These are phyloP conservation scores for Apiospora phragmitis DNA, from an alignment of 2,329 filamentous ascomycete genomes.

Conservation along the genomic window DNA sequence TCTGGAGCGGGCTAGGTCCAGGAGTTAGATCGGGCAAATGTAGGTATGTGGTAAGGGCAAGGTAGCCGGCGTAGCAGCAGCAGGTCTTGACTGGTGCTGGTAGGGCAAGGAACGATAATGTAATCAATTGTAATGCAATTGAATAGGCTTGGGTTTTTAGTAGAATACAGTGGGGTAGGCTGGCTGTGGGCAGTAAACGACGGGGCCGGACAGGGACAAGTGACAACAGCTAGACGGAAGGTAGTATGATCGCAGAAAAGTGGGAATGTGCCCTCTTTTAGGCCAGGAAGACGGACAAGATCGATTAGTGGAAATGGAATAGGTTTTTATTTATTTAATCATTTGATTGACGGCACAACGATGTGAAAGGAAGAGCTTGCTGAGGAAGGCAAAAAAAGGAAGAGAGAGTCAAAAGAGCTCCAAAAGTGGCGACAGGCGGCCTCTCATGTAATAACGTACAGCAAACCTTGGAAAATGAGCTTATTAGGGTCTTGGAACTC, in stretches of 20 bases:
- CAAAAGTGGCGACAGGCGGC: constrained; percentile 5
- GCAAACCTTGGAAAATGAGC: constrained; percentile 7
- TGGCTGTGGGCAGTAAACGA: background rate
- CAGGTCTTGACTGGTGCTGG: background rate
- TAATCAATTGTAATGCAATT: constrained; percentile 2
- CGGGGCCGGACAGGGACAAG: background rate
- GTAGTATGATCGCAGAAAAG: constrained; percentile 5
- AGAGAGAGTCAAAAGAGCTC: background rate
- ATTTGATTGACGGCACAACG: background rate
- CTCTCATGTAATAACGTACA: constrained; percentile 7
- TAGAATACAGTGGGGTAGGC: background rate
- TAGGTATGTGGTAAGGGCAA: constrained; percentile 1
- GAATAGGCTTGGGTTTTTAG: background rate
- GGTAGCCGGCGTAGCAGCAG: background rate
- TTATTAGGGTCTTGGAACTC: constrained; percentile 4
- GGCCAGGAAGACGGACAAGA: background rate
- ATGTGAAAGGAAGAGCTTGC: background rate
- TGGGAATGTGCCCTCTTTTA: background rate
- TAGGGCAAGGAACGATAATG: constrained; percentile 7
- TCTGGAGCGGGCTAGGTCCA: background rate
- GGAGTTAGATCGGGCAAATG: background rate
- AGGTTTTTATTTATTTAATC: background rate
- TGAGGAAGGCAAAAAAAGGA: background rate
- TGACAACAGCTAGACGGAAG: constrained; percentile 5
- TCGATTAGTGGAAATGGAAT: background rate